Evolutionary conservation across 2,329 filamentous ascomycete genomes (phyloP).

Genomic region (Anisogramma anomala): DNA sequence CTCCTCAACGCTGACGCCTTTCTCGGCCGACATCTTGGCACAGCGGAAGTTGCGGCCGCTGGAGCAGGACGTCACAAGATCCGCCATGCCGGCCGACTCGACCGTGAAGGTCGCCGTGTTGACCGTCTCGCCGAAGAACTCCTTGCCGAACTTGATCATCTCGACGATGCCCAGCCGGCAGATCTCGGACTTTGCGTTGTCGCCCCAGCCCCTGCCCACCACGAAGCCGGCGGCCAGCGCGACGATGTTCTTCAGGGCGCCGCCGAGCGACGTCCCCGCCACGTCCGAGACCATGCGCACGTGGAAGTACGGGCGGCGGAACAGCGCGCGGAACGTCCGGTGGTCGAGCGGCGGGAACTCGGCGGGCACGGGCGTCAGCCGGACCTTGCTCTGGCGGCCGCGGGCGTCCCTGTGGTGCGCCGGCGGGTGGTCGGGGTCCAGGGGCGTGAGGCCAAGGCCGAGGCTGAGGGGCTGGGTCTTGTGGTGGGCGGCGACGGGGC

Average conservation of each 20-base stretch:
- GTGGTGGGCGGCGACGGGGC: constrained; percentile 28
- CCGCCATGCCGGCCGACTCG: constrained; percentile 86
- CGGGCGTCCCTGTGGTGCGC: constrained; percentile 63
- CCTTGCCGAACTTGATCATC: constrained; percentile 91
- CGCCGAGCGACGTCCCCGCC: constrained; percentile 89
- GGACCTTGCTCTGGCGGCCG: constrained; percentile 54
- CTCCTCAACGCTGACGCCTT: constrained; percentile 69
- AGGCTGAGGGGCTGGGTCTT: constrained; percentile 37
- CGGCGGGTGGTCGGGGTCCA: constrained; percentile 32
- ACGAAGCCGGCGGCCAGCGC: constrained; percentile 91
- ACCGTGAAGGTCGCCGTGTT: constrained; percentile 86
- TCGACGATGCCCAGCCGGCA: constrained; percentile 94
- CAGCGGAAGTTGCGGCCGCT: constrained; percentile 91
- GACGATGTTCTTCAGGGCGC: constrained; percentile 94
- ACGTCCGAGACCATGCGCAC: constrained; percentile 89
- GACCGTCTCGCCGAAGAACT: constrained; percentile 79
- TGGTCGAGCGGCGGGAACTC: constrained; percentile 85
- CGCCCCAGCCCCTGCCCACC: constrained; percentile 90
- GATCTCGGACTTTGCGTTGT: constrained; percentile 97
- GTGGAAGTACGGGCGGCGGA: constrained; percentile 96
- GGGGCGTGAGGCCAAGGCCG: constrained; percentile 37
- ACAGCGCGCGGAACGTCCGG: constrained; percentile 68
- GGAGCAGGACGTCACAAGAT: constrained; percentile 87
- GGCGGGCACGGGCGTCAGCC: constrained; percentile 62
- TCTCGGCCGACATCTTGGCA: constrained; percentile 75